Percentiles rank a stretch among this genome's conserved stretches.
phyloP scores from a whole-genome alignment of 768 basidiomycete species.

The Rubroboletus pulcherrimus region DNA sequence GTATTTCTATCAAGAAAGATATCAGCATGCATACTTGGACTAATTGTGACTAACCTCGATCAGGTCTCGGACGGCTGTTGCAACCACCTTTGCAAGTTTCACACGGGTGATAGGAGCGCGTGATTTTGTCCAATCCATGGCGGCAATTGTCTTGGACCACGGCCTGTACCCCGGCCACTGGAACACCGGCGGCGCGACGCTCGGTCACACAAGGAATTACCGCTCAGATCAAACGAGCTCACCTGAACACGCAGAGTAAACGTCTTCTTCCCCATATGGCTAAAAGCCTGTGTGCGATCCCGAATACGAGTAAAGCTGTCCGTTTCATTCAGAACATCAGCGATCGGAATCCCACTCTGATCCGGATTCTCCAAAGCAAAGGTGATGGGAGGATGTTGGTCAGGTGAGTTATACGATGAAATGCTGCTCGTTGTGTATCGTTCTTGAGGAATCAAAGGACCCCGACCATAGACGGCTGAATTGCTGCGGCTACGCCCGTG shows the following conservation, averaged over 20 bases:
- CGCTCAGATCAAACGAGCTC: conserved; percentile 15
- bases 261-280: conserved; percentile 61
- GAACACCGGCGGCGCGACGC: neutral
- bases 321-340: conserved; percentile 51
- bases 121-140: conserved; percentile 68
- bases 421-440: conserved; percentile 19
- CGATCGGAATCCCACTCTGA: conserved; percentile 57
- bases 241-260: conserved; percentile 75
- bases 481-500: conserved; percentile 3
- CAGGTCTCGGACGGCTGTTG: conserved; percentile 65
- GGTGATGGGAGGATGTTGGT: conserved; percentile 51
- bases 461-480: conserved; percentile 11
- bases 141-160: conserved; percentile 75
- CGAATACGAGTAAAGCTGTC: conserved; percentile 49
- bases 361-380: conserved; percentile 53
- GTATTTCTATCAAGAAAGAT: conserved; percentile 9
- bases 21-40: conserved; percentile 8
- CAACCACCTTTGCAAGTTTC: conserved; percentile 72
- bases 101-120: conserved; percentile 71
- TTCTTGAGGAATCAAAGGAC: conserved; percentile 23
- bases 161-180: conserved; percentile 79
- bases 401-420: neutral
- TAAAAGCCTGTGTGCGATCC: conserved; percentile 56
- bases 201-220: neutral
- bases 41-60: conserved; percentile 41